Base-by-base conservation (phyloP, 139 green algal genomes). In the Chlamydomonas sphaeroides region DNA sequence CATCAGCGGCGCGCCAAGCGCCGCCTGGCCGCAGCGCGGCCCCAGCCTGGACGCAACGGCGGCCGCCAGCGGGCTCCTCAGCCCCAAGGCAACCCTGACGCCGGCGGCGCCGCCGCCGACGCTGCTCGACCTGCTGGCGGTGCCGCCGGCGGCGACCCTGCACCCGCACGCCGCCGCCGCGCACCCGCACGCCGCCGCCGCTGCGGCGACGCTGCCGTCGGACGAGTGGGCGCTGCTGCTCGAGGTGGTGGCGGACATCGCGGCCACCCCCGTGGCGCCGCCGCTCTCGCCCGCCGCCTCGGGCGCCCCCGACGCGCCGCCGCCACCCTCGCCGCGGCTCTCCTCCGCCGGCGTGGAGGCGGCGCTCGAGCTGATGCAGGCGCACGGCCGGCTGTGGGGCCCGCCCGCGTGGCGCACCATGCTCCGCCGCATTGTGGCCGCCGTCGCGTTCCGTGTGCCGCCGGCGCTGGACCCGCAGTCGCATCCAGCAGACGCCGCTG, bases 331-430 rank as follows among this genome's bases (percentile, higher is more conserved):
- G 2, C 78, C 87, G 5, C 68, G 61, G 26, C 82, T 93, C 3
- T 83, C 82, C 1, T 76, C 89, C 35, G 84, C 86, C 8, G 81
- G 86, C 3, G 56, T 87, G 35, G 84, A 85, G 25, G 88, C 78
- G 32, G 20, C 90, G 38, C 83, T 94, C 35, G 88, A 84, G 7
- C 45, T 89, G 3, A 70, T 90, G 69, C 28, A 65, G 11, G 15
- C 53, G 41, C 72, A 90, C 84, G 78, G 79, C n/a, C 23, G 7
- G 6, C n/a, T 56, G 14, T 94, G 89, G 89, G 84, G 88, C 30
- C 69, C 42, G 1, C 62, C 63, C 36, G 88, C 84, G 26, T 95
- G 91, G 91, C 74, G 78, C 0, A 80, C 90, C 53, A 79, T 92
- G 41, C 70, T 91, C 18, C 63, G 84, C 15, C 68, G 65, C 0